These are phyloP conservation scores for Ulmus americana DNA, from an alignment of 331 rosid genomes.

Conservation along the genomic window DNA sequence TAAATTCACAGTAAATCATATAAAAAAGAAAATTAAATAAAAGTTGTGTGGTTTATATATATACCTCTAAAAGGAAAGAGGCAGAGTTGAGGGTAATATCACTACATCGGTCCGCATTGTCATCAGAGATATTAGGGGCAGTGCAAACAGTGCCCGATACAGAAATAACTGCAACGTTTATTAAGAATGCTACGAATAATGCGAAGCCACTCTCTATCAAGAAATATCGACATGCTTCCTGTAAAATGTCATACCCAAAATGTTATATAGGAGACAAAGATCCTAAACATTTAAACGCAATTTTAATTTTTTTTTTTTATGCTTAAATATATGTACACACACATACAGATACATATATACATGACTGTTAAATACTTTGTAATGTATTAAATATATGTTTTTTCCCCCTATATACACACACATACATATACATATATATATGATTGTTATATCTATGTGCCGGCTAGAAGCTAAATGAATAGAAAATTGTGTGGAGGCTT, in stretches of 20 bases:
- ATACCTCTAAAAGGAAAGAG: constrained; percentile 82
- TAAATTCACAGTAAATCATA: too few relatives aligned
- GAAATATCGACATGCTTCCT: constrained; percentile 75
- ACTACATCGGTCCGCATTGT: constrained; percentile 24
- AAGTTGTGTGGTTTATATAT: not conserved
- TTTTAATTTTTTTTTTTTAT: too few relatives aligned
- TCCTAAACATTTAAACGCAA: too few relatives aligned
- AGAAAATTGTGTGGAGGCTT: constrained; percentile 8
- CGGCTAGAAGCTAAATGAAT: too few relatives aligned
- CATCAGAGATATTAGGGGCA: constrained; percentile 28
- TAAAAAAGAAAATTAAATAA: not conserved
- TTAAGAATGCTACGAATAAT: constrained; percentile 62
- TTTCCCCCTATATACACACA: too few relatives aligned
- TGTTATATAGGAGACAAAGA: too few relatives aligned
- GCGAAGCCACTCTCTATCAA: constrained; percentile 77
- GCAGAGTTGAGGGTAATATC: constrained; percentile 63
- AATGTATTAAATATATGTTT: too few relatives aligned
- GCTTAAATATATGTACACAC: too few relatives aligned
- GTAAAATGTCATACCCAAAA: constrained; percentile 9
- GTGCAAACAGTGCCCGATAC: constrained; percentile 67
- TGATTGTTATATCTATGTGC: too few relatives aligned
- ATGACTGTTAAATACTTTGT: too few relatives aligned
- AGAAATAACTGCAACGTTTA: constrained; percentile 65
- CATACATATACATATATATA: too few relatives aligned
- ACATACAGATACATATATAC: too few relatives aligned